Conservation (phyloP, 208 protist genomes). For the Naegleria gruberi region DNA sequence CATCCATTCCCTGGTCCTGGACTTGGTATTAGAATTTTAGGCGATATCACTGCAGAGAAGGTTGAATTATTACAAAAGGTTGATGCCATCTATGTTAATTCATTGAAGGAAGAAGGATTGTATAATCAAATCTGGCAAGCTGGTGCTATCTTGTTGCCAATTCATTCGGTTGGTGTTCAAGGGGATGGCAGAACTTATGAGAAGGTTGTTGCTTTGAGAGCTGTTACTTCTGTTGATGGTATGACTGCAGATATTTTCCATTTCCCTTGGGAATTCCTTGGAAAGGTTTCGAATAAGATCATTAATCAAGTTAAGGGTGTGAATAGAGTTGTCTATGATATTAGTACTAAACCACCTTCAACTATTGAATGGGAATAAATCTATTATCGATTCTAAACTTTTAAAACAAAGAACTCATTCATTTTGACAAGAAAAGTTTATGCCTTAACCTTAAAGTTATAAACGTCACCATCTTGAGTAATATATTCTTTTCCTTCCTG, state of each 20-base stretch:
- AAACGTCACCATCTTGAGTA: constrained; percentile 96
- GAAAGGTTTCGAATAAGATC: constrained; percentile 40
- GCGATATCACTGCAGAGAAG: constrained; percentile 36
- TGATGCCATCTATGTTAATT: neutral
- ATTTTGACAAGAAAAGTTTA: neutral
- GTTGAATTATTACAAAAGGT: neutral
- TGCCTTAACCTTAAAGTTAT: constrained; percentile 83
- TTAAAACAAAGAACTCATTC: too few species aligned
- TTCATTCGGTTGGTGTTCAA: constrained; percentile 89
- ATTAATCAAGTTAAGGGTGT: constrained; percentile 58
- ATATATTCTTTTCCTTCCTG: constrained; percentile 89
- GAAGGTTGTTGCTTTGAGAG: constrained; percentile 70
- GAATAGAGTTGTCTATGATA: constrained; percentile 82
- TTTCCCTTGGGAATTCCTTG: constrained; percentile 30
- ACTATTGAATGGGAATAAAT: constrained; percentile 95
- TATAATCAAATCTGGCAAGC: constrained; percentile 23
- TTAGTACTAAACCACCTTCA: constrained; percentile 91
- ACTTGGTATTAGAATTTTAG: constrained; percentile 90
- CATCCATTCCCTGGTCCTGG: constrained; percentile 95
- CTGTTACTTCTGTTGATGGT: constrained; percentile 24
- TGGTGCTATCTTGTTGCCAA: constrained; percentile 60
- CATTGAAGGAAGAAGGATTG: neutral
- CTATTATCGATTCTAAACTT: too few species aligned
- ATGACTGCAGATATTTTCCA: constrained; percentile 27
- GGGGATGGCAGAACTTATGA: constrained; percentile 93